Conservation (phyloP, 768 basidiomycete genomes). For the Russula dissimulans region DNA sequence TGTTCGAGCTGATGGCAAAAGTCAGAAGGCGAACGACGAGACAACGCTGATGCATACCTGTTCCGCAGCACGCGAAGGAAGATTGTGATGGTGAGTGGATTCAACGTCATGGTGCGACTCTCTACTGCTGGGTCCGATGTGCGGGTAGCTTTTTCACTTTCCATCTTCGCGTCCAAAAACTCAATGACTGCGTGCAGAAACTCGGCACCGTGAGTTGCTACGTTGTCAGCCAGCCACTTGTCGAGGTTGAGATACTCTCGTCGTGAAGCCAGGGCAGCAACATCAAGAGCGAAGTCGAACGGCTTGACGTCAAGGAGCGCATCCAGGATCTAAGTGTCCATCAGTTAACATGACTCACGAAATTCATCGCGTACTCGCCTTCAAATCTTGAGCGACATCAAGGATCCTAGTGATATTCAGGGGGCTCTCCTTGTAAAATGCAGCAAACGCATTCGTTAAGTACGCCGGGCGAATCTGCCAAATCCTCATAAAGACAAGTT, state of each 20-base stretch:
- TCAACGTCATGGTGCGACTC: conserved; percentile 77
- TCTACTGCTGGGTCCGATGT: conserved; percentile 72
- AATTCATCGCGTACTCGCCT: conserved; percentile 40
- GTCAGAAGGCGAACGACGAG: conserved; percentile 1
- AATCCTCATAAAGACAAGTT: conserved; percentile 93
- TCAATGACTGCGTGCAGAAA: conserved; percentile 82
- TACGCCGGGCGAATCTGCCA: conserved; percentile 87
- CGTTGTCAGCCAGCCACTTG: conserved; percentile 91
- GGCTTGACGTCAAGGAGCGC: conserved; percentile 85
- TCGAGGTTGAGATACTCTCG: conserved; percentile 92
- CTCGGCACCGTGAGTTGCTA: conserved; percentile 69
- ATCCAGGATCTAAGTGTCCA: conserved; percentile 65
- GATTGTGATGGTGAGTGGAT: conserved; percentile 81
- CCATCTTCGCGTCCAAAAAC: conserved; percentile 90
- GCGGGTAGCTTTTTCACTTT: conserved; percentile 70
- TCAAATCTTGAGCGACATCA: conserved; percentile 91
- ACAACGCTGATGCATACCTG: conserved; percentile 40
- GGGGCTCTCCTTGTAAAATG: conserved; percentile 87
- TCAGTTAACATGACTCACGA: not conserved
- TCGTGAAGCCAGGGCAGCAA: conserved; percentile 87
- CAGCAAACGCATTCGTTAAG: conserved; percentile 79
- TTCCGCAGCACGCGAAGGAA: conserved; percentile 85
- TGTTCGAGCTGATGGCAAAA: conserved; percentile 44
- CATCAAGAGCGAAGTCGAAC: conserved; percentile 84
- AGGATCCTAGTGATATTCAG: conserved; percentile 91